Evolutionary conservation across 2,329 filamentous ascomycete species (phyloP).

Genomic region (Fusarium stilboides): DNA sequence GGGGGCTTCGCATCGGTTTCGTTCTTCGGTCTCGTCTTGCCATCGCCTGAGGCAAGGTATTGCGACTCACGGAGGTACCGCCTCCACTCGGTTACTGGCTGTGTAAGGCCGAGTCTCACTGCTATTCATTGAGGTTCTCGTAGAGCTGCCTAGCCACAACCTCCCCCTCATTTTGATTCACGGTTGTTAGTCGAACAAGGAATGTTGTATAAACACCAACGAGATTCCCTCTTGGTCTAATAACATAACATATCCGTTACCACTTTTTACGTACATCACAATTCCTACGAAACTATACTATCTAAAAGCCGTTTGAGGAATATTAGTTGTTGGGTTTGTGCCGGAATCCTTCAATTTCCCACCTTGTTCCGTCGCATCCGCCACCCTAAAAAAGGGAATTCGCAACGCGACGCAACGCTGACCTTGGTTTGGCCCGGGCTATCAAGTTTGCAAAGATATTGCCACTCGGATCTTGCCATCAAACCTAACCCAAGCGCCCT

Average conservation of each 20-base stretch:
- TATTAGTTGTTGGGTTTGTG: conserved; percentile 26
- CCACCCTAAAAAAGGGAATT: conserved; percentile 32
- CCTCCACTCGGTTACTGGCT: conserved; percentile 14
- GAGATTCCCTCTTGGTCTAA: neutral
- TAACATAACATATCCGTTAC: neutral
- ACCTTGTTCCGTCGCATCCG: conserved; percentile 29
- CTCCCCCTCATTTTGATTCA: conserved; percentile 6
- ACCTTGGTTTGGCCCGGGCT: conserved; percentile 34
- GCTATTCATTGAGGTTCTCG: conserved; percentile 15
- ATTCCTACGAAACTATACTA: conserved; percentile 1
- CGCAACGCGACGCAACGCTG: conserved; percentile 39
- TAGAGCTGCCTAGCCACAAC: conserved; percentile 23
- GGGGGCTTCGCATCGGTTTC: conserved; percentile 25
- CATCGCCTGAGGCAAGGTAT: conserved; percentile 5
- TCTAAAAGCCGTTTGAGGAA: conserved; percentile 15
- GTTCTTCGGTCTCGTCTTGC: conserved; percentile 35
- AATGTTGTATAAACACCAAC: conserved; percentile 38
- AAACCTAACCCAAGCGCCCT: conserved; percentile 8
- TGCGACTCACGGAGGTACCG: conserved; percentile 19
- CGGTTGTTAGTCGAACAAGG: neutral
- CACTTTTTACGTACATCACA: neutral
- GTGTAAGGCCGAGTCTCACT: conserved; percentile 12
- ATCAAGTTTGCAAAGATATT: conserved; percentile 41
- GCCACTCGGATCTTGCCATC: conserved; percentile 39
- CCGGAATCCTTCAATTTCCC: conserved; percentile 30